Evolutionary conservation across 305 asterid genomes (phyloP), one percentile per base, ranked within the genome.

Genomic region (Fraxinus paxiana): DNA sequence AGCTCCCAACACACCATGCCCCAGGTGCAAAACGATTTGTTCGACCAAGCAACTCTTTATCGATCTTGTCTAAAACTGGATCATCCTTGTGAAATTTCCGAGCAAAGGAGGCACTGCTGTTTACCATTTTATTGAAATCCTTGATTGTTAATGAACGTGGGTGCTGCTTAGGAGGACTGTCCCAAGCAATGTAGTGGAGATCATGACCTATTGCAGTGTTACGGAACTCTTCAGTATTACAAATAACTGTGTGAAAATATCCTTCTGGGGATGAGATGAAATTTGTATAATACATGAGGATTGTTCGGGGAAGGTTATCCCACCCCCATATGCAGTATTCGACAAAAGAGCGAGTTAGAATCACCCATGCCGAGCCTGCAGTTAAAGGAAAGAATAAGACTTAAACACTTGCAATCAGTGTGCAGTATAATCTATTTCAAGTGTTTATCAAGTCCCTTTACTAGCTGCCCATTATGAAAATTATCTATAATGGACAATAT

Each of bases 171-270:
- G 98, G 98, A 69, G 98, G 98, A 43, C 81, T 80, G 86, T 95
- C 98, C 98, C 98, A 95, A 9, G 97, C 97, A 43, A 95, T 95
- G 88, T 93, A 95, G 81, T 95, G 98, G 75, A 95, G 94, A 77
- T 95, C 98, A 12, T 95, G 98, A 59, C 92, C 88, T 83, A 95
- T 76, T 12, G 98, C 96, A 8, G 97, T 92, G 81, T 79, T 80
- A 30, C 82, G 91, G 26, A 95, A 95, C 83, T 90, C 93, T 28
- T 86, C 85, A 1, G 92, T 87, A 87, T 92, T 95, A 92, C 98
- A 95, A 37, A 95, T 91, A 41, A 93, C 92, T 0, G 98, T 95
- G 87, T 95, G 98, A 35, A 95, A 95, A 75, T 95, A 95, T 82
- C 98, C 98, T 82, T 95, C 98, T 0, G 98, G 98, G 3, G 98